Conservation (phyloP, 805 yeast genomes). For the Metschnikowia colocasiae region DNA sequence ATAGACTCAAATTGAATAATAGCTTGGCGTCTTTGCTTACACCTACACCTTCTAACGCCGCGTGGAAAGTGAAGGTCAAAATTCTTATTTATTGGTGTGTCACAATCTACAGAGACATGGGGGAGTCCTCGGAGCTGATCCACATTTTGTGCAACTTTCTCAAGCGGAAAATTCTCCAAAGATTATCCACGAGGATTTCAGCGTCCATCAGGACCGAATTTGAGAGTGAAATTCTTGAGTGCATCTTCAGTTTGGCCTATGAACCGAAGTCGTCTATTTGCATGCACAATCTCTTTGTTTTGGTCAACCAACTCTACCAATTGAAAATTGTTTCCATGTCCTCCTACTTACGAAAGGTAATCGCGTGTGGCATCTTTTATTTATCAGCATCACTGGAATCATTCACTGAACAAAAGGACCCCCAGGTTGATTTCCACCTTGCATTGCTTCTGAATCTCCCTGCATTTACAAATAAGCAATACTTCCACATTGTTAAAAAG, state of each 20-base stretch:
- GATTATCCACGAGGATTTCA: constrained; percentile 17
- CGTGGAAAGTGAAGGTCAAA: constrained; percentile 36
- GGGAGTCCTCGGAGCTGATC: constrained; percentile 28
- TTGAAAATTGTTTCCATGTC: constrained; percentile 52
- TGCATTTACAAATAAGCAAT: constrained; percentile 50
- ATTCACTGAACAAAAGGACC: constrained; percentile 5
- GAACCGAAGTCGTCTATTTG: constrained; percentile 8
- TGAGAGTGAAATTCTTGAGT: constrained; percentile 40
- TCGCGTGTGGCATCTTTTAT: constrained; percentile 83
- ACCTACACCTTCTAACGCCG: constrained; percentile 18
- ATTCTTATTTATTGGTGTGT: constrained; percentile 40
- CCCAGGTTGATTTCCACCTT: constrained; percentile 44
- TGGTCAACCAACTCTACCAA: constrained; percentile 51
- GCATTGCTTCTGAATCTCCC: constrained; percentile 57
- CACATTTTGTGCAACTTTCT: constrained; percentile 43
- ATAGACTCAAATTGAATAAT: constrained; percentile 27
- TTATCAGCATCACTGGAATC: constrained; percentile 37
- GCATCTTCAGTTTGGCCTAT: constrained; percentile 31
- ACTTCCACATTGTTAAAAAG: constrained; percentile 51
- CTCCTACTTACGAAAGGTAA: constrained; percentile 71
- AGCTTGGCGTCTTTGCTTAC: constrained; percentile 28
- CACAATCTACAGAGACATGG: constrained; percentile 33
- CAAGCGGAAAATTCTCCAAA: constrained; percentile 36
- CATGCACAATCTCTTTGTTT: constrained; percentile 36
- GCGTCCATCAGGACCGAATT: constrained; percentile 40